phyloP scores from a whole-genome alignment of 1,139 yeast species.

The Meyerozyma smithsonii region DNA sequence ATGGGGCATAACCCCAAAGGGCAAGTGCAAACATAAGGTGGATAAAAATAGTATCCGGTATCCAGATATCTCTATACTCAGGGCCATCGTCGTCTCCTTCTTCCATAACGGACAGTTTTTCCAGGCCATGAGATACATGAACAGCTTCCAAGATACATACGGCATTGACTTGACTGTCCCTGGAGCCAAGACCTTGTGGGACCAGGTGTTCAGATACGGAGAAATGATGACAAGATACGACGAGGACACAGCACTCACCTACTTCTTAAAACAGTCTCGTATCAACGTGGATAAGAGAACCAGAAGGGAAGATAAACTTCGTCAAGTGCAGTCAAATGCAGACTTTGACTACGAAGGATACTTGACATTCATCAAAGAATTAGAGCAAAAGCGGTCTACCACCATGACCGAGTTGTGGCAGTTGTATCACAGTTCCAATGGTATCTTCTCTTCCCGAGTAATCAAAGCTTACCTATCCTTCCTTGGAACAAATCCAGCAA shows the following conservation, averaged over 20 bases:
- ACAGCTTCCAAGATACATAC: slow-evolving; percentile 31
- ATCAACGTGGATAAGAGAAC: slow-evolving; percentile 7
- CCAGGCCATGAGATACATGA: slow-evolving; percentile 30
- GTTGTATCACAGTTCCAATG: slow-evolving; percentile 21
- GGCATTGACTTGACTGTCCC: slow-evolving; percentile 18
- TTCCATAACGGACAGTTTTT: slow-evolving; percentile 28
- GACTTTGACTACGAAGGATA: slow-evolving; percentile 40
- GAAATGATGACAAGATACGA: slow-evolving; percentile 20
- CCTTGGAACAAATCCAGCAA: slow-evolving; percentile 16
- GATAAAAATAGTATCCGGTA: slow-evolving; percentile 16
- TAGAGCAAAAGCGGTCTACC: slow-evolving; percentile 22
- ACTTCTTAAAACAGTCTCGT: slow-evolving; percentile 21
- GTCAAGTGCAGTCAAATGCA: slow-evolving; percentile 28
- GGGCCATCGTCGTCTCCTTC: slow-evolving; percentile 27
- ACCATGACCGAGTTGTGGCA: slow-evolving; percentile 32
- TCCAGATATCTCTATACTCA: slow-evolving; percentile 25
- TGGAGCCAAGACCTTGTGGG: slow-evolving; percentile 30
- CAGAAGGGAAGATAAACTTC: slow-evolving; percentile 12
- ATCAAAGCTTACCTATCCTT: slow-evolving; percentile 22
- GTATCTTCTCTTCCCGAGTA: slow-evolving; percentile 22
- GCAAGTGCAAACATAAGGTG: slow-evolving; percentile 11
- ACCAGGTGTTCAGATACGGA: slow-evolving; percentile 33
- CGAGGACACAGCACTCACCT: slow-evolving; percentile 23
- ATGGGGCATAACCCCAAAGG: slow-evolving; percentile 30
- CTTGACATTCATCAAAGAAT: slow-evolving; percentile 22